Base-by-base conservation (phyloP, 805 yeast species). In the Lipomyces japonicus region DNA sequence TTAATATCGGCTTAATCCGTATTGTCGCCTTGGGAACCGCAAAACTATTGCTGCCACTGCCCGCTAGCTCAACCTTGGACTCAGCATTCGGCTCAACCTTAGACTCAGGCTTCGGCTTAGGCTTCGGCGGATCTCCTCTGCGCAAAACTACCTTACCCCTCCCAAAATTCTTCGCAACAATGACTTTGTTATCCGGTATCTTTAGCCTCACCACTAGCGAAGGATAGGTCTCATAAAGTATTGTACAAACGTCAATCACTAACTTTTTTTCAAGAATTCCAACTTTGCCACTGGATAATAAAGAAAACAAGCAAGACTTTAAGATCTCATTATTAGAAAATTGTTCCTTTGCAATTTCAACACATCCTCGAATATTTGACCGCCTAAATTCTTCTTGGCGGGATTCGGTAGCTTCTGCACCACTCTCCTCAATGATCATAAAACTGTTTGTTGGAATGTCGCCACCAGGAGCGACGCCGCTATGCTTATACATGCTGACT, bases 341-440 rank as follows among this genome's bases (percentile, higher is more conserved):
- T 46, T 80, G 84, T 43, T 84, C 71, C 44, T 91, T 69, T 10
- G 86, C 66, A 3, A 83, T 61, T 24, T 80, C 83, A 35, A 84
- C 75, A 0, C 87, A 79, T 16, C 93, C 93, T 21, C 71, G 73
- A 14, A 85, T 63, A 0, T 84, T 73, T 1, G 77, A 76, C 56
- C 90, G 75, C 0, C 91, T 84, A 39, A 80, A 69, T 1, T 76
- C 78, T 57, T 83, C 89, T 51, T 82, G 75, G 58, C 89, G 77
- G 0, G 75, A 66, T 26, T 70, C 73, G 68, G 79, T 74, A 34
- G 68, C 65, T 19, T 64, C 68, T 14, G 68, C 66, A 2, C 72
- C 70, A 1, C 73, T 72, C 39, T 79, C 84, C 47, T 83, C 88
- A 39, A 81, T 74, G 36, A 80, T 74, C 50, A 84, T 76, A 68